Base-by-base conservation (phyloP, 495 filamentous ascomycete genomes). In the Hypoxylon perforatum region DNA sequence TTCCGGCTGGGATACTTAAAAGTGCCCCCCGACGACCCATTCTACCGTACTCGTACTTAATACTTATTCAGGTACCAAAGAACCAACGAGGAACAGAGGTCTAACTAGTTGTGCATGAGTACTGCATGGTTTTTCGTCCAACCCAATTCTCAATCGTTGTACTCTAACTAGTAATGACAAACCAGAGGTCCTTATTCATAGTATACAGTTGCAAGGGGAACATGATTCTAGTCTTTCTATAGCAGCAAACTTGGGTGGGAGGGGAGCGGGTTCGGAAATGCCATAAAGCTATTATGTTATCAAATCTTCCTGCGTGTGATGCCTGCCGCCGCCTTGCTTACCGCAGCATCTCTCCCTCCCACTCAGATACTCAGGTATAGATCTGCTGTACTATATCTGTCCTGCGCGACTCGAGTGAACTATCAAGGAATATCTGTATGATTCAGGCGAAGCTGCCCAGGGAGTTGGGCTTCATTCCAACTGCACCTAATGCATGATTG, bases 401-500 rank as follows among this genome's bases (percentile, higher is more conserved):
- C 15, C 19, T 64, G 60, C 65, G 45, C 65, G 65, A 69, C 65
- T 69, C 65, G 35, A 57, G 61, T 47, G 22, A 19, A 57, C 50
- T 53, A 50, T 47, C 52, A 36, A 65, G 22, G 51, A 49, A 33
- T 9, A 33, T 33, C 35, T 61, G 56, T 65, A 61, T 69, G 66
- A 69, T 61, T 69, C 61, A 69, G 39, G 66, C 66, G 66, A 61
- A 61, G 51, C 66, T 69, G 66, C 61, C 66, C 66, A 69, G 66
- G 52, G 21, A 61, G 61, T 69, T 69, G 66, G 66, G 66, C 66
- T 69, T 69, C 66, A 69, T 69, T 69, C 66, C 64, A 69, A 61
- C 23, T 47, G 52, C n/a, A 33, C 30, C 30, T 33, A 57, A 69
- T 69, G 66, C 66, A 69, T 69, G 66, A 65, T 69, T 69, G 55